Conservation (phyloP, 2,329 filamentous ascomycete species). For the Diplodia sapinea region DNA sequence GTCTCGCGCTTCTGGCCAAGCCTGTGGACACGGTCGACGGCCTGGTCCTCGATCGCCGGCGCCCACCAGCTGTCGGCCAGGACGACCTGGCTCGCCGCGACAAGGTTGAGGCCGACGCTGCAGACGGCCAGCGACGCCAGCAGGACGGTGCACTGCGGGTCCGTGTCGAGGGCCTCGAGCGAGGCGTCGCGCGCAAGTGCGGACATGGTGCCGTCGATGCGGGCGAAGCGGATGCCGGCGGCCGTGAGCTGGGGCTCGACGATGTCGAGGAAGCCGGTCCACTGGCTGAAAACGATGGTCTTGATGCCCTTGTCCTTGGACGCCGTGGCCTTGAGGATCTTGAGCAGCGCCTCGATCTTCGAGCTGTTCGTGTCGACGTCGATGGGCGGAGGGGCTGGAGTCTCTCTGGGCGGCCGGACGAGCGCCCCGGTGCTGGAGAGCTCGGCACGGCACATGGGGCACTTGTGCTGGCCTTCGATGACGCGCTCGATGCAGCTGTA, state of each 20-base stretch:
- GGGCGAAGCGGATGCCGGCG: constrained; percentile 67
- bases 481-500: constrained; percentile 73
- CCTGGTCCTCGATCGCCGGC: constrained; percentile 90
- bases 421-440: constrained; percentile 63
- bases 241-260: constrained; percentile 71
- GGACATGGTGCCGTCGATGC: constrained; percentile 82
- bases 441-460: constrained; percentile 79
- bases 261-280: constrained; percentile 75
- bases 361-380: constrained; percentile 73
- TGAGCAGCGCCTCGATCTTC: constrained; percentile 80
- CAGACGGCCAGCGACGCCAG: constrained; percentile 83
- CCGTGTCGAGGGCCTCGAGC: constrained; percentile 69
- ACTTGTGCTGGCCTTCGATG: constrained; percentile 77
- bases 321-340: constrained; percentile 73
- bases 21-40: constrained; percentile 75
- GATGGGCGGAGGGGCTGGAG: constrained; percentile 48
- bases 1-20: constrained; percentile 75
- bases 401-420: constrained; percentile 66
- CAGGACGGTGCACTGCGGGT: constrained; percentile 73
- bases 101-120: constrained; percentile 84
- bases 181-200: constrained; percentile 72
- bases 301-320: constrained; percentile 66
- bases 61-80: constrained; percentile 88
- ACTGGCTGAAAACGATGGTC: constrained; percentile 76
- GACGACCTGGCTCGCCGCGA: constrained; percentile 84